phyloP scores from a whole-genome alignment of 148 eudicot genomes.

The Cornus controversa region DNA sequence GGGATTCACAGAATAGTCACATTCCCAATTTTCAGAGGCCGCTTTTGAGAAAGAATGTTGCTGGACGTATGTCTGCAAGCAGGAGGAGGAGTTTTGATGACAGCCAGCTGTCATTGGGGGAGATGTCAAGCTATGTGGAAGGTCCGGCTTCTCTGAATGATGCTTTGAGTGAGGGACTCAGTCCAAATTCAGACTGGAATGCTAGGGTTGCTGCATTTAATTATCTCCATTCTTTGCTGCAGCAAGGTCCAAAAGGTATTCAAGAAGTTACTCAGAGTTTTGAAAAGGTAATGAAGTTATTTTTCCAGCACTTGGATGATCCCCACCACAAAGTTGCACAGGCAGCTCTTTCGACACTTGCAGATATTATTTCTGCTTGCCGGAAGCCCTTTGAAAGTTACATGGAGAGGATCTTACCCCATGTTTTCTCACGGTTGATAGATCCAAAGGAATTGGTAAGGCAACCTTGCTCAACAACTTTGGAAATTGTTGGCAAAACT shows the following conservation, averaged over 20 bases:
- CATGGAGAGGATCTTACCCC: constrained; percentile 95
- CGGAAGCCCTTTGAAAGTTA: constrained; percentile 93
- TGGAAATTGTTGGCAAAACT: constrained; percentile 84
- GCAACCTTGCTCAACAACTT: constrained; percentile 82
- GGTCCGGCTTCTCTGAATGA: constrained; percentile 89
- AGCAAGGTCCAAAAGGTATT: constrained; percentile 85
- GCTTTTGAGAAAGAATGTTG: constrained; percentile 71
- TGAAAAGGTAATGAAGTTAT: constrained; percentile 97
- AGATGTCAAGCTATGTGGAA: constrained; percentile 65
- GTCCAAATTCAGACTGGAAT: constrained; percentile 87
- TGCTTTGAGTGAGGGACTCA: constrained; percentile 89
- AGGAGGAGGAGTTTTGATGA: constrained; percentile 95
- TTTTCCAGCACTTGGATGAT: constrained; percentile 96
- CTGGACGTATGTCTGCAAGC: constrained; percentile 71
- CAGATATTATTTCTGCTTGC: constrained; percentile 91
- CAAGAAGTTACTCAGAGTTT: constrained; percentile 89
- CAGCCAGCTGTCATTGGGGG: constrained; percentile 68
- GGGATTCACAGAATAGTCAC: constrained; percentile 68
- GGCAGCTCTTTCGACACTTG: constrained; percentile 97
- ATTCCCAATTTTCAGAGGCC: constrained; percentile 96
- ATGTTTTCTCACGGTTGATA: constrained; percentile 86
- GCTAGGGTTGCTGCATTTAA: constrained; percentile 97
- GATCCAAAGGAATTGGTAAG: constrained; percentile 96
- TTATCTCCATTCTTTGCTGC: constrained; percentile 72
- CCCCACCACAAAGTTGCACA: constrained; percentile 99